Percentiles rank a stretch among this genome's conserved stretches.
Conservation (phyloP, 108 stramenopile species). For the Skeletonema marinoi region DNA sequence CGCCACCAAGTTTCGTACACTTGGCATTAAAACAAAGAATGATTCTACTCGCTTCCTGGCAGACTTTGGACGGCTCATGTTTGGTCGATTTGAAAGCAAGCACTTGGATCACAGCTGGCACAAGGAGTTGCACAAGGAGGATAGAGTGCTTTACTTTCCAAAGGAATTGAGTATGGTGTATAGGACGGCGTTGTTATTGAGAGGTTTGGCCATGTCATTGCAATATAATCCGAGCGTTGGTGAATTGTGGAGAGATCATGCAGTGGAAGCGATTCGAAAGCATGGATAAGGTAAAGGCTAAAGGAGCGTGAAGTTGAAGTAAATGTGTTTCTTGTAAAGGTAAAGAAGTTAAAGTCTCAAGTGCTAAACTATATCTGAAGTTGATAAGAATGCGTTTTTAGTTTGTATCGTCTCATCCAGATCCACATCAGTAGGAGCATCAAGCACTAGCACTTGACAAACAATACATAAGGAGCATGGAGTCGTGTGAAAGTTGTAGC, state of each 20-base stretch:
- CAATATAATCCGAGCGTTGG: conserved; percentile 73
- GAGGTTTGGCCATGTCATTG: conserved; percentile 74
- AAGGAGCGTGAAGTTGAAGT: too few relatives aligned
- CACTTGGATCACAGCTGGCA: conserved; percentile 72
- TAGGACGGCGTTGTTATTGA: conserved; percentile 62
- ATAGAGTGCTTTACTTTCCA: conserved; percentile 73
- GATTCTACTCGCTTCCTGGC: conserved; percentile 73
- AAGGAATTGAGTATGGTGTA: conserved; percentile 78
- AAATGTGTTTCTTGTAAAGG: too few relatives aligned
- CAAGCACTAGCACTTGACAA: too few relatives aligned
- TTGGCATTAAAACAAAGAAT: conserved; percentile 69
- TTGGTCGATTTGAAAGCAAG: conserved; percentile 62
- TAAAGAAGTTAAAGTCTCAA: too few relatives aligned
- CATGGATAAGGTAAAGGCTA: conserved; percentile 11
- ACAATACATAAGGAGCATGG: too few relatives aligned
- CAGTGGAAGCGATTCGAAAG: conserved; percentile 33
- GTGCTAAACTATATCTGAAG: too few relatives aligned
- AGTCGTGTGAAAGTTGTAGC: too few relatives aligned
- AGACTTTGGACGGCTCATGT: conserved; percentile 76
- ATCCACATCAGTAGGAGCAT: too few relatives aligned
- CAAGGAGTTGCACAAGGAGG: conserved; percentile 57
- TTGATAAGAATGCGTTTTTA: too few relatives aligned
- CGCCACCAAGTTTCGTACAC: conserved; percentile 61
- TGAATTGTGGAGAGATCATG: conserved; percentile 67
- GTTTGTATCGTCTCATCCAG: too few relatives aligned